These are phyloP conservation scores for Calonectria pseudoreteaudii DNA, from an alignment of 2,329 filamentous ascomycete species.

Conservation along the genomic window DNA sequence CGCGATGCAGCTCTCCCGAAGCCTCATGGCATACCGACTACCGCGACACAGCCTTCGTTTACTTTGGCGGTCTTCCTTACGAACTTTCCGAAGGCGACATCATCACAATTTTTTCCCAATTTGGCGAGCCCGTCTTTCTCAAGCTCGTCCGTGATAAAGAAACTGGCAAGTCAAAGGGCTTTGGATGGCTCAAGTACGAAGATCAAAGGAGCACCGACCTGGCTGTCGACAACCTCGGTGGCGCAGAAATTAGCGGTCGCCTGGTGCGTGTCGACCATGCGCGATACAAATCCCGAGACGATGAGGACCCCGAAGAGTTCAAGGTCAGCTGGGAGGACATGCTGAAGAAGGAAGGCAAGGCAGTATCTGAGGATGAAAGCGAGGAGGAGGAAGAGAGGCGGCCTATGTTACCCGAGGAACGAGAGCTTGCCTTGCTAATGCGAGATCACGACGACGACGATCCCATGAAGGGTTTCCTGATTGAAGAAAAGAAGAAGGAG, in stretches of 20 bases:
- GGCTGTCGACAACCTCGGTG: constrained; percentile 94
- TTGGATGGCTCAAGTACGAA: constrained; percentile 97
- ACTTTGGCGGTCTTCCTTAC: constrained; percentile 93
- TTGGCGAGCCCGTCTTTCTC: constrained; percentile 92
- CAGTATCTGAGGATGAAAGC: constrained; percentile 58
- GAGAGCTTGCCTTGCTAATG: constrained; percentile 80
- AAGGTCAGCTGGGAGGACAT: constrained; percentile 71
- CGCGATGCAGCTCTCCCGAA: constrained; percentile 73
- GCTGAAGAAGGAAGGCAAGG: constrained; percentile 62
- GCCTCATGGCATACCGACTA: constrained; percentile 98
- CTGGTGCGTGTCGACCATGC: constrained; percentile 92
- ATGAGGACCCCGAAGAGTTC: constrained; percentile 73
- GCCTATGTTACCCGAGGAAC: constrained; percentile 82
- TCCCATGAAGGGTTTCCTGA: constrained; percentile 93
- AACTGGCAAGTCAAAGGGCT: constrained; percentile 93
- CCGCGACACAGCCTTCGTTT: constrained; percentile 95
- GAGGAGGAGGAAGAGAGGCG: constrained; percentile 62
- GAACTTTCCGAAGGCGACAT: constrained; percentile 96
- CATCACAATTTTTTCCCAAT: constrained; percentile 96
- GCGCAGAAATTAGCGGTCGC: constrained; percentile 83
- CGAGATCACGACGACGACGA: constrained; percentile 92
- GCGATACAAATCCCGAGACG: constrained; percentile 88
- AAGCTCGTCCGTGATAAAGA: constrained; percentile 96
- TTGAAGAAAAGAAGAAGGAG: constrained; percentile 92
- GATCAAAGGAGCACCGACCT: constrained; percentile 96